Evolutionary conservation across 345 rosid genomes (phyloP).

Genomic region (Syzygium grande): DNA sequence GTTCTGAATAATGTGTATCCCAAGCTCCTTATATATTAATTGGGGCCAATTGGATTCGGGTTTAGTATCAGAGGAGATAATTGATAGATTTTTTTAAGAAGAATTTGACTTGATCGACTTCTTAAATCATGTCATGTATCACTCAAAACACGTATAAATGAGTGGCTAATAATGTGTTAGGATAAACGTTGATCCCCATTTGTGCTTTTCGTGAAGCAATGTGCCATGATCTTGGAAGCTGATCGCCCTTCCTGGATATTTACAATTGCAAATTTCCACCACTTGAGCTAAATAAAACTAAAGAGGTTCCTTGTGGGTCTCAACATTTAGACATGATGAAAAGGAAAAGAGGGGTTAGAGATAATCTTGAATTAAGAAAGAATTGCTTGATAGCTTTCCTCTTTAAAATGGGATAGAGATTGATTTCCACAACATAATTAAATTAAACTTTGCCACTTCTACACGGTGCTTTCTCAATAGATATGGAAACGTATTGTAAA

Average conservation of each 20-base stretch:
- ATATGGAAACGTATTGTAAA: background rate
- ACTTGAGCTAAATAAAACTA: fast-evolving
- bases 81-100: no score
- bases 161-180: background rate
- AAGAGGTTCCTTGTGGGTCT: background rate
- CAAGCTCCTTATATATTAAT: no score
- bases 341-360: background rate
- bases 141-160: background rate
- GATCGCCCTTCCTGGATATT: background rate
- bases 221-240: fast-evolving
- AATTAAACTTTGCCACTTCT: background rate
- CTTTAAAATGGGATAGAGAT: background rate
- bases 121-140: background rate
- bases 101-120: no score
- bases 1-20: no score
- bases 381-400: background rate
- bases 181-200: background rate
- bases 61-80: no score
- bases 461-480: no score
- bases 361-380: background rate
- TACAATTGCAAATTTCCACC: background rate
- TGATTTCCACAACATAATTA: background rate
- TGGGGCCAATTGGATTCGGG: background rate
- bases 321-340: fast-evolving
- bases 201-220: background rate